Evolutionary conservation across 169 alveolate species (phyloP), one percentile per base, ranked within the genome.

Genomic region (Plasmodium cynomolgi): DNA sequence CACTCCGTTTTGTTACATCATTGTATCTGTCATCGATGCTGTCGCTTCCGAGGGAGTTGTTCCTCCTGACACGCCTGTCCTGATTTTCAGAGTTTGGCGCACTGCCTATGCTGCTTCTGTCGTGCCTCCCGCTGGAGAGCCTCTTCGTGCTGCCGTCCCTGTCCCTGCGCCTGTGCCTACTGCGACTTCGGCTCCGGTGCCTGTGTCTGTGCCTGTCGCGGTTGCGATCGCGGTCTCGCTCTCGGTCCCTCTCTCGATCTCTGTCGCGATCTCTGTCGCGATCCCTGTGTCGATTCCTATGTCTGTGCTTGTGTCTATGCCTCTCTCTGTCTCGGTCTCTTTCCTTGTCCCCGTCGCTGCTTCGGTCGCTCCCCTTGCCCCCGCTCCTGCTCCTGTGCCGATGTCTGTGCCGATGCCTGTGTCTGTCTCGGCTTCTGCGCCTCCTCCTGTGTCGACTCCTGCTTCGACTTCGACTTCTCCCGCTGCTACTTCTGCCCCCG

Each of bases 361-460:
- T 83, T 23, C 85, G 17, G 9, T 79, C 80, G 37, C 85, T 85
- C 0, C 15, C 13, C 23, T 80, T 77, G 8, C 62, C 44, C 68
- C 93, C 23, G 9, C 34, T 72, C 54, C 88, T 79, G n/a, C 88
- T 77, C 17, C 92, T 90, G 11, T 83, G 83, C 31, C 95, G 72
- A 62, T 56, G 47, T 44, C 95, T 44, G 23, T 37, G 41, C n/a
- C 85, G 72, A 26, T 72, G 37, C 68, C 91, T 81, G 29, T 44
- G 68, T 29, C 92, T 47, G 17, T 92, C 86, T 34, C 94, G 77
- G 33, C 80, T 71, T 13, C 97, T 62, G 17, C 83, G 56, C 33
- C 95, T 82, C 17, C 26, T 56, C 62, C 95, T 83, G 26, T 34
- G 85, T 31, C 92, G 54, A 17, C 31, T 80, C 34, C 97, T 92